A percentile compares a stretch with the other conserved stretches of the same genome.
Evolutionary conservation across 2,329 filamentous ascomycete genomes (phyloP).

Genomic region (Parastagonospora nodorum): DNA sequence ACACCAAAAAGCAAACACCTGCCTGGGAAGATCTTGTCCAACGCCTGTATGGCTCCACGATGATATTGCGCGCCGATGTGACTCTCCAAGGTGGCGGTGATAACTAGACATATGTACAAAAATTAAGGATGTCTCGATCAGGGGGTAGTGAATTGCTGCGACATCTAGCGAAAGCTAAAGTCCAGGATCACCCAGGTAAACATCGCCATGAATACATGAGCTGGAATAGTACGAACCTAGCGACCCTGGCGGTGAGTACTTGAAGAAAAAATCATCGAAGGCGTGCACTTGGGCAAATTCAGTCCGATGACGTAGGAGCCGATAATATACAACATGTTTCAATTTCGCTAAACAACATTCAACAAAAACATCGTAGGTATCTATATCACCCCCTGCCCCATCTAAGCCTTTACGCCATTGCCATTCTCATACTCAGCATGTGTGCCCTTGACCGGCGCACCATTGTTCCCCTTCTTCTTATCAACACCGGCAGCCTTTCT

Average conservation of each 20-base stretch:
- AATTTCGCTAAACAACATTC: neutral
- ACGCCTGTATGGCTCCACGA: too few species aligned
- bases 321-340: neutral
- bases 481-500: conserved; percentile 58
- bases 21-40: too few species aligned
- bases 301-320: neutral
- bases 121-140: too few species aligned
- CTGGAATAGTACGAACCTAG: neutral
- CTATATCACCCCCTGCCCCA: neutral
- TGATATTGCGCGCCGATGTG: too few species aligned
- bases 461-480: conserved; percentile 51
- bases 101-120: too few species aligned
- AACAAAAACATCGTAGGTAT: neutral
- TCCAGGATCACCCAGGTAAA: neutral
- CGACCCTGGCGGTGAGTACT: too few species aligned
- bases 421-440: conserved; percentile 30
- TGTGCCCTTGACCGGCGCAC: conserved; percentile 53
- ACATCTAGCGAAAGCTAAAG: too few species aligned
- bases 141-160: too few species aligned
- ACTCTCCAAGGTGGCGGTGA: too few species aligned
- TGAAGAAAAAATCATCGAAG: too few species aligned
- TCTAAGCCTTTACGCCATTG: neutral
- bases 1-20: too few species aligned
- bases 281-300: too few species aligned
- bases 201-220: neutral